Percentiles rank a stretch among this genome's conserved stretches.
Evolutionary conservation across 2,329 filamentous ascomycete species (phyloP).

Genomic region (Ceratocystiopsis sp.): DNA sequence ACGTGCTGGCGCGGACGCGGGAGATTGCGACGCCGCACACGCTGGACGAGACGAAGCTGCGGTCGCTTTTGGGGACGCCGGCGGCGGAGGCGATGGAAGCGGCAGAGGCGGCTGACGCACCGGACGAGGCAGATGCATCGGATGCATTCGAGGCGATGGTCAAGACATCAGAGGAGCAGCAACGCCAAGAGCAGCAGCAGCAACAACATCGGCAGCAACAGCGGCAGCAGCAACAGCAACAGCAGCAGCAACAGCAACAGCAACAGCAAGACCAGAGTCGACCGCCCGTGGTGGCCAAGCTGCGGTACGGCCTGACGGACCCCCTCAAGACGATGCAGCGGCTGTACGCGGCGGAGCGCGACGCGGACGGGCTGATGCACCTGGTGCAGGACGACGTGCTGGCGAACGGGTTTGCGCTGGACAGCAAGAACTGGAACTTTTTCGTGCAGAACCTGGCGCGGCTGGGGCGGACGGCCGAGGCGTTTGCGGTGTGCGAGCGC

Average conservation of each 20-base stretch:
- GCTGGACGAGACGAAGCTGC: constrained; percentile 1
- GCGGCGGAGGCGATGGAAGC: neutral
- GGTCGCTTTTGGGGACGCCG: constrained; percentile 1
- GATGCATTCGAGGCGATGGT: too few relatives aligned
- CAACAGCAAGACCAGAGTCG: neutral
- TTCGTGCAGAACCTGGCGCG: constrained; percentile 52
- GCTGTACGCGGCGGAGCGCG: constrained; percentile 21
- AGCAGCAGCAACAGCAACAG: too few relatives aligned
- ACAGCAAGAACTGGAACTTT: constrained; percentile 66
- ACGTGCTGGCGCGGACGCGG: constrained; percentile 37
- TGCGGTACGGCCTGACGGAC: constrained; percentile 35
- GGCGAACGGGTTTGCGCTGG: constrained; percentile 52
- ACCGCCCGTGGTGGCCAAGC: constrained; percentile 22
- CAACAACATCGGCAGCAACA: neutral
- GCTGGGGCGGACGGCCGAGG: constrained; percentile 41
- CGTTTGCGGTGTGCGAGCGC: constrained; percentile 58
- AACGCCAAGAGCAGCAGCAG: too few relatives aligned
- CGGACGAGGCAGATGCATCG: neutral
- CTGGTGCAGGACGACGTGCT: constrained; percentile 33
- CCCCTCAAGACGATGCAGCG: constrained; percentile 32
- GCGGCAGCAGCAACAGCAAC: too few relatives aligned
- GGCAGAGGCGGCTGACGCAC: neutral
- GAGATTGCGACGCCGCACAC: constrained; percentile 21
- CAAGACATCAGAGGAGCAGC: too few relatives aligned
- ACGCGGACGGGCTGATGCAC: constrained; percentile 31